These are phyloP conservation scores for Trypanosoma rangeli DNA, from an alignment of 208 protist species.

Conservation along the genomic window DNA sequence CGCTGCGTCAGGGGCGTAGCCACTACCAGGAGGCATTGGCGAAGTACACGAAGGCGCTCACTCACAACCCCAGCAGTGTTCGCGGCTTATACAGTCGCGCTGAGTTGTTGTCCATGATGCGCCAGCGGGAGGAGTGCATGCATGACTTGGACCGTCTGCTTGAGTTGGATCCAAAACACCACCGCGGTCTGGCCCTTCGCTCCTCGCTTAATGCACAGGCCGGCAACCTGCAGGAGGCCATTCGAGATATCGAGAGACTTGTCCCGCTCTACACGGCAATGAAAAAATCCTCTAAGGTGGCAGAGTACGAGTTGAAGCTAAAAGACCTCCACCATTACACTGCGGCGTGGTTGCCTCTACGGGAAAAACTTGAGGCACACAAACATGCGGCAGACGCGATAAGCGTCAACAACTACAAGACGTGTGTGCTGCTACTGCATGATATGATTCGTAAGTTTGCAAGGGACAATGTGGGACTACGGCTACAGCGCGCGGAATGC, in stretches of 20 bases:
- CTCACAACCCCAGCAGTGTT: slow-evolving; percentile 51
- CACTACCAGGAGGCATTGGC: slow-evolving; percentile 83
- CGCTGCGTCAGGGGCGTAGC: slow-evolving; percentile 54
- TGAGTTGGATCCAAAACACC: slow-evolving; percentile 26
- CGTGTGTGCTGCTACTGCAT: slow-evolving; percentile 58
- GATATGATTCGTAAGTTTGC: slow-evolving; percentile 67
- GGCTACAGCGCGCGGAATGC: slow-evolving; percentile 78
- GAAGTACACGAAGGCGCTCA: slow-evolving; percentile 79
- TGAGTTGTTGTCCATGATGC: slow-evolving; percentile 72
- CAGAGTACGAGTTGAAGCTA: slow-evolving; percentile 30
- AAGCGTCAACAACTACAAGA: slow-evolving; percentile 30
- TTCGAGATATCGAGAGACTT: slow-evolving; percentile 43
- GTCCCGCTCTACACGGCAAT: slow-evolving; percentile 34
- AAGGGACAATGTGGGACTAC: slow-evolving; percentile 72
- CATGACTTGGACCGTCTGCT: slow-evolving; percentile 67
- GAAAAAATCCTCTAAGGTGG: slow-evolving; percentile 26
- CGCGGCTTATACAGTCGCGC: slow-evolving; percentile 80
- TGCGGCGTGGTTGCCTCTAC: slow-evolving; percentile 41
- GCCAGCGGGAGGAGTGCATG: slow-evolving; percentile 40
- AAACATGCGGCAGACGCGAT: slow-evolving; percentile 15
- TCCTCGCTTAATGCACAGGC: slow-evolving; percentile 52
- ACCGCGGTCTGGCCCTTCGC: slow-evolving; percentile 54
- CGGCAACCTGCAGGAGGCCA: slow-evolving; percentile 53
- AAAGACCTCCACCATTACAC: slow-evolving; percentile 43
- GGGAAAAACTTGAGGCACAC: slow-evolving; percentile 29